Percentiles rank a stretch among this genome's conserved stretches.
These are phyloP conservation scores for Nannizzia gypsea DNA, from an alignment of 2,329 filamentous ascomycete species.

Conservation along the genomic window DNA sequence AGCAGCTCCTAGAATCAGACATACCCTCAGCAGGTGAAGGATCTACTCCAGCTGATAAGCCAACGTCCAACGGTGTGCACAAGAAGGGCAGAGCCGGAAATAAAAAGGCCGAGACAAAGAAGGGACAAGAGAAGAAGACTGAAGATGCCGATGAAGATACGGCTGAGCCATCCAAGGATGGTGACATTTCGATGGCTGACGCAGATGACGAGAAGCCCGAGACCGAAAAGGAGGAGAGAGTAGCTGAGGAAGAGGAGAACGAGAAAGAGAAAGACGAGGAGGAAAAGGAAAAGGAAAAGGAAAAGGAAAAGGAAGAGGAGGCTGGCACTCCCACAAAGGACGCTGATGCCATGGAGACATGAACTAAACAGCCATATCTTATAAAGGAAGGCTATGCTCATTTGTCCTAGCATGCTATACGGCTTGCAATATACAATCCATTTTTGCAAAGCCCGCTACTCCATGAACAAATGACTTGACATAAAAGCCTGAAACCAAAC, in stretches of 20 bases:
- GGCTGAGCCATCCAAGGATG: constrained; percentile 18
- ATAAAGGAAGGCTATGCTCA: not conserved
- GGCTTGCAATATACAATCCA: not conserved
- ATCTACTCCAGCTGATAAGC: constrained; percentile 12
- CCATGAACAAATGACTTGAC: not conserved
- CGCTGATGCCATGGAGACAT: not conserved
- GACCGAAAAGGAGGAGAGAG: constrained; percentile 1
- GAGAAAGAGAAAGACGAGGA: not conserved
- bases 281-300: no score
- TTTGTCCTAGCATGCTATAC: not conserved
- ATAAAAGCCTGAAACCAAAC: not conserved
- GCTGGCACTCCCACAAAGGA: constrained; percentile 3
- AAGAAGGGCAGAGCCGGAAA: constrained; percentile 20
- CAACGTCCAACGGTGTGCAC: constrained; percentile 32
- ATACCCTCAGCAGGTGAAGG: constrained; percentile 29
- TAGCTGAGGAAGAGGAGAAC: not conserved
- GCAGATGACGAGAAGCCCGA: constrained; percentile 9
- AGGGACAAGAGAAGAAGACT: constrained; percentile 20
- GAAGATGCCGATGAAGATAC: constrained; percentile 20
- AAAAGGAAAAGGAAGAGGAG: no score
- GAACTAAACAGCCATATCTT: not conserved
- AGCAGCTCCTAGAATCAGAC: constrained; percentile 60
- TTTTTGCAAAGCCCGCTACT: not conserved
- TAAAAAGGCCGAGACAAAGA: constrained; percentile 18
- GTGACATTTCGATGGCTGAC: constrained; percentile 13